Evolutionary conservation across 2,329 filamentous ascomycete species (phyloP).

Genomic region (Ceratocystis cubensis): DNA sequence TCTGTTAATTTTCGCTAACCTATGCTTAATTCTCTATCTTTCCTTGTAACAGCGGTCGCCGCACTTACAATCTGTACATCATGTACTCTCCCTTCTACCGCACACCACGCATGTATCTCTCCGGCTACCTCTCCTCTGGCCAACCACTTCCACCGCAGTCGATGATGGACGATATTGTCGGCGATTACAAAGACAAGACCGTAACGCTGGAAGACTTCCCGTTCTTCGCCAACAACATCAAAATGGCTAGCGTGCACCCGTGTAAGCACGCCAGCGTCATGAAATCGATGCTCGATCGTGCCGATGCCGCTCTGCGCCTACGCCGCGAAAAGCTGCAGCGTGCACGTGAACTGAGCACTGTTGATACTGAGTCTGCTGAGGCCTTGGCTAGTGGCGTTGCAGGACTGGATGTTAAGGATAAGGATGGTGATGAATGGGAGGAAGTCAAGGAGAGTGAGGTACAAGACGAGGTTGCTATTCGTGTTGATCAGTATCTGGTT

Average conservation of each 20-base stretch:
- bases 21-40: slow-evolving; percentile 16
- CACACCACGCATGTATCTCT: slow-evolving; percentile 88
- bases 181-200: slow-evolving; percentile 96
- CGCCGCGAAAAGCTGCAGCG: slow-evolving; percentile 56
- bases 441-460: slow-evolving; percentile 48
- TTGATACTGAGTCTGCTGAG: slow-evolving; percentile 39
- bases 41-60: slow-evolving; percentile 47
- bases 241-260: slow-evolving; percentile 93
- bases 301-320: slow-evolving; percentile 82
- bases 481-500: slow-evolving; percentile 79
- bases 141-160: slow-evolving; percentile 68
- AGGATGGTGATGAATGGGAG: slow-evolving; percentile 48
- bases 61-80: slow-evolving; percentile 97
- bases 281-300: slow-evolving; percentile 92
- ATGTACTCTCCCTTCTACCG: slow-evolving; percentile 96
- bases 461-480: slow-evolving; percentile 66
- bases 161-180: slow-evolving; percentile 96
- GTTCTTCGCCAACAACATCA: slow-evolving; percentile 80
- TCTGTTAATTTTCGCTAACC: slow-evolving; percentile 9
- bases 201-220: slow-evolving; percentile 96
- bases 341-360: slow-evolving; percentile 39
- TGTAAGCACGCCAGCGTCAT: slow-evolving; percentile 97
- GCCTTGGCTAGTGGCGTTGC: slow-evolving; percentile 69
- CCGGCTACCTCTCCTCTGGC: slow-evolving; percentile 68
- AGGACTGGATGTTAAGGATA: slow-evolving; percentile 45